Evolutionary conservation across 306 rosid genomes (phyloP).

Genomic region (Vigna reflexopilosa): DNA sequence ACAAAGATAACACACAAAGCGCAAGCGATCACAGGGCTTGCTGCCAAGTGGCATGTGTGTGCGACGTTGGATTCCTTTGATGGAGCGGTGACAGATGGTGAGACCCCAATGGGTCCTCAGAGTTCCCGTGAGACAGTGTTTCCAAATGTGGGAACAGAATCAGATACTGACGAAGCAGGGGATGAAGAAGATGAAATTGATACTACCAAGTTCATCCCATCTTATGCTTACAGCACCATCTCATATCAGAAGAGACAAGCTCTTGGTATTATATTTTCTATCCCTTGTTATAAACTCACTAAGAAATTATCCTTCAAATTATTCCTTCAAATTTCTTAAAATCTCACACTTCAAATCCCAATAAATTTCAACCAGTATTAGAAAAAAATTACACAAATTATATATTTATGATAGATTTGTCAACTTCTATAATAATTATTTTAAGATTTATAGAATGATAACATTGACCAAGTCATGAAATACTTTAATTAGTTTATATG

Average conservation of each 20-base stretch:
- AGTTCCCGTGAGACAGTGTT: constrained; percentile 36
- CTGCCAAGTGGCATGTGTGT: constrained; percentile 98
- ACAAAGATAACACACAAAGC: constrained; percentile 96
- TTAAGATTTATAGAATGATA: no score
- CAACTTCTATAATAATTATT: no score
- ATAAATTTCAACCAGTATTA: no score
- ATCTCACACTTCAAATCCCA: no score
- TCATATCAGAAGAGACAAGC: constrained; percentile 93
- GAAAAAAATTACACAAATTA: no score
- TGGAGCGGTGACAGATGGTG: constrained; percentile 43
- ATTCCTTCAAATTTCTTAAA: no score
- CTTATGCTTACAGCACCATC: constrained; percentile 83
- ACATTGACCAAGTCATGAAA: background rate
- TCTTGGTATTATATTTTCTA: constrained; percentile 58
- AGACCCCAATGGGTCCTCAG: constrained; percentile 43
- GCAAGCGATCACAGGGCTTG: constrained; percentile 83
- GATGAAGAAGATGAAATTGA: constrained; percentile 87
- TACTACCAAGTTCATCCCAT: constrained; percentile 64
- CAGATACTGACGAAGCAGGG: constrained; percentile 55
- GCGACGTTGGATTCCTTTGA: constrained; percentile 92
- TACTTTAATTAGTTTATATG: background rate
- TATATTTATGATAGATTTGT: no score
- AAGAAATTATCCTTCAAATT: no score
- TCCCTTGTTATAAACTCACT: no score
- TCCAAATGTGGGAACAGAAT: constrained; percentile 47